Evolutionary conservation across 768 basidiomycete genomes (phyloP), one percentile per base, ranked within the genome.

Genomic region (Boletus sp.): DNA sequence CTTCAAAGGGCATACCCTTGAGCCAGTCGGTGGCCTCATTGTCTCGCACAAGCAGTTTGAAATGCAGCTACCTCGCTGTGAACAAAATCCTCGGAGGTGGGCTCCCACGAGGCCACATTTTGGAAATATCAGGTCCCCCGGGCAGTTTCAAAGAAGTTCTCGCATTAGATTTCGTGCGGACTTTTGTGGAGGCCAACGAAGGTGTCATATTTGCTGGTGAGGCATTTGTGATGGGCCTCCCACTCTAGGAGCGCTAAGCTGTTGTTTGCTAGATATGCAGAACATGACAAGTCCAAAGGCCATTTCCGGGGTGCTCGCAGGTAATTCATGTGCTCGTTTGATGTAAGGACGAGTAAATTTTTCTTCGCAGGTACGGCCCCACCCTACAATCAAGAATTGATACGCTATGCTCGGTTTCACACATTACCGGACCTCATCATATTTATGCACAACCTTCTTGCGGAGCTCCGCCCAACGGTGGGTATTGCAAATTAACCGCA

Each of bases 61-160:
- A 54, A 54, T 71, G 65, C 57, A 60, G 56, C 42, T 84, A 78
- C 63, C 51, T 66, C 5, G 75, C 80, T 13, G 70, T 88, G 29
- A 85, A 90, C 59, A 71, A 71, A 17, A 65, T 90, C 3, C 75
- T 91, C 6, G 78, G 74, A 32, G 86, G 86, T 42, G 89, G 89
- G 15, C 68, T 91, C 42, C 70, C 73, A 50, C 76, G 75, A 53
- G 85, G 86, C 8, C 75, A 79, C 57, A 75, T 88, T 56, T 74
- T 90, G 19, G 89, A 91, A 70, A 72, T 91, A 60, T 87, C 87
- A 30, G 88, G 89, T 0, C 85, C 87, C 42, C 88, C 89, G 1
- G 89, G 89, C 45, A 78, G 80, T 37, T 79, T 81, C 10, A 90
- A 88, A 58, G 85, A 85, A 54, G 64, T 61, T 13, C 58, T 89